Evolutionary conservation across 2,329 filamentous ascomycete species (phyloP).

Genomic region (Penicillium sp.): DNA sequence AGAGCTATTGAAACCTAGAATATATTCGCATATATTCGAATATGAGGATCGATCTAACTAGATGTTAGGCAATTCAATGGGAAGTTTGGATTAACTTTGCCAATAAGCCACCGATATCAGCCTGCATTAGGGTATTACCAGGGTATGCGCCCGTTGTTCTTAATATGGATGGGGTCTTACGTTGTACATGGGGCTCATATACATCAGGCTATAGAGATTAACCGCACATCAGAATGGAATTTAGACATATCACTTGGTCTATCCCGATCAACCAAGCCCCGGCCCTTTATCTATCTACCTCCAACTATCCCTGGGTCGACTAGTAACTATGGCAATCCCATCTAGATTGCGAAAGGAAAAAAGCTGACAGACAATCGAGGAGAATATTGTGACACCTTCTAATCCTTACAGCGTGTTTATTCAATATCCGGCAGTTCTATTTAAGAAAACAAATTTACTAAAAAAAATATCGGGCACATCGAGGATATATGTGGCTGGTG

Average conservation of each 20-base stretch:
- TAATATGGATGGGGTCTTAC: not conserved
- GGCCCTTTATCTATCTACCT: no score
- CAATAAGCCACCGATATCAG: not conserved
- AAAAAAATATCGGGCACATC: no score
- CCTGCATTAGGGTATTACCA: not conserved
- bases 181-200: not conserved
- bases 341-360: not conserved
- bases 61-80: not conserved
- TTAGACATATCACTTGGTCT: not conserved
- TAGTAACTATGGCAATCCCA: not conserved
- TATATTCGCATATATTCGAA: not conserved
- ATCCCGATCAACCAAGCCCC: no score
- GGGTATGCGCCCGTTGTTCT: not conserved
- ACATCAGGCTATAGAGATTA: not conserved
- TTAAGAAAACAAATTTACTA: no score
- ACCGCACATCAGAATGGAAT: not conserved
- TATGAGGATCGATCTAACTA: not conserved
- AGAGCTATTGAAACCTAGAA: not conserved
- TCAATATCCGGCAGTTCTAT: no score
- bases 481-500: no score
- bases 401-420: not conserved
- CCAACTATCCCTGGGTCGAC: not conserved
- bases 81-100: not conserved
- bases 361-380: not conserved
- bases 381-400: not conserved